phyloP scores from a whole-genome alignment of 306 rosid species.

The Gillenia trifoliata region DNA sequence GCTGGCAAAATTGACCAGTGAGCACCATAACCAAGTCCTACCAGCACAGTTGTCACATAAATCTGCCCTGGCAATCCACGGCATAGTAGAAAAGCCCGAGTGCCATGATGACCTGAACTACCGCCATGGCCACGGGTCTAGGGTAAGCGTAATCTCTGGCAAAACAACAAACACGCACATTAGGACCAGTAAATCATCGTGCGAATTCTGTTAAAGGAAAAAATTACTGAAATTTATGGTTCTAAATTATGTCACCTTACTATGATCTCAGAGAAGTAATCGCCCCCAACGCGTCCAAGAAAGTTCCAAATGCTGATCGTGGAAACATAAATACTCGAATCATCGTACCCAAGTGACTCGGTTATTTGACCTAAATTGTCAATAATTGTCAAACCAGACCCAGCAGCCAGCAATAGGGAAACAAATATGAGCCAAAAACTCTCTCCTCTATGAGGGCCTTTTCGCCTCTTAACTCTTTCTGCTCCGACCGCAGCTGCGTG shows the following conservation, averaged over 20 bases:
- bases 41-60: conserved; percentile 57
- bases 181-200: not conserved
- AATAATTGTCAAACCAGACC: conserved; percentile 79
- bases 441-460: conserved; percentile 81
- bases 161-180: conserved; percentile 19
- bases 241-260: conserved; percentile 44
- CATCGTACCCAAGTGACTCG: conserved; percentile 63
- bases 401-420: conserved; percentile 74
- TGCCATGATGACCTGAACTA: conserved; percentile 63
- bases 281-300: conserved; percentile 92
- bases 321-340: conserved; percentile 67
- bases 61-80: conserved; percentile 83
- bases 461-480: conserved; percentile 42
- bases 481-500: conserved; percentile 56
- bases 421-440: conserved; percentile 78
- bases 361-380: conserved; percentile 89
- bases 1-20: conserved; percentile 95
- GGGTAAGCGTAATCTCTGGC: conserved; percentile 72
- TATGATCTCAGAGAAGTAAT: conserved; percentile 82
- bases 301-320: conserved; percentile 96
- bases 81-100: conserved; percentile 65
- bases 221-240: not conserved
- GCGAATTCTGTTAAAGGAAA: not conserved
- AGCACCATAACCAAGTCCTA: conserved; percentile 87
- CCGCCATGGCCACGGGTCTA: conserved; percentile 63